Evolutionary conservation across 139 green algal species (phyloP).

Genomic region (Closterium sp.): DNA sequence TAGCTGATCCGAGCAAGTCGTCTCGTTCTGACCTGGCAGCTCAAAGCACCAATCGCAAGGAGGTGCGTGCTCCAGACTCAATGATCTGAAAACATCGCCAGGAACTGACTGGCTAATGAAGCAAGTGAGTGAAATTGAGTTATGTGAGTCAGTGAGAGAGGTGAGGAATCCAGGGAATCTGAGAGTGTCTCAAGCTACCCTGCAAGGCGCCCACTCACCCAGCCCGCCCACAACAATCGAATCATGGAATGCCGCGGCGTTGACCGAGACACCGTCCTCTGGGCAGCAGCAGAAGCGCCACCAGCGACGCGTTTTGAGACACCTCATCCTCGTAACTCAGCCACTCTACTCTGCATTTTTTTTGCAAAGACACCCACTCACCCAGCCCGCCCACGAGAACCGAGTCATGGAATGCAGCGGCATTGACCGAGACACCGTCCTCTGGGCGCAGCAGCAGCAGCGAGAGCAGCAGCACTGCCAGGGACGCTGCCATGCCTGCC

Average conservation of each 20-base stretch:
- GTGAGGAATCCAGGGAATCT: too few relatives aligned
- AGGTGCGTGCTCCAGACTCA: too few relatives aligned
- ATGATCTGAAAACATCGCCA: too few relatives aligned
- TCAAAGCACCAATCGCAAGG: too few relatives aligned
- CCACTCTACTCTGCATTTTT: too few relatives aligned
- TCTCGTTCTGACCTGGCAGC: too few relatives aligned
- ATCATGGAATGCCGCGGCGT: conserved; percentile 41
- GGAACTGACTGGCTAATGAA: too few relatives aligned
- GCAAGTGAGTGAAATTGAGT: too few relatives aligned
- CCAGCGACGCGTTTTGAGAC: background rate
- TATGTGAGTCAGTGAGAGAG: too few relatives aligned
- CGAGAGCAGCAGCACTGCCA: conserved; percentile 7
- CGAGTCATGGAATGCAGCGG: conserved; percentile 43
- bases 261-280: conserved; percentile 12
- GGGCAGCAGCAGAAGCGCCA: conserved; percentile 3
- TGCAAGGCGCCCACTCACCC: background rate
- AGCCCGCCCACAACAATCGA: conserved; percentile 38
- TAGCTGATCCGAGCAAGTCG: too few relatives aligned
- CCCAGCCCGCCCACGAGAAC: conserved; percentile 36
- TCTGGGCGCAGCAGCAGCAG: conserved; percentile 24
- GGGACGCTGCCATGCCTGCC: conserved; percentile 1
- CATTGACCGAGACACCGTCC: conserved; percentile 15
- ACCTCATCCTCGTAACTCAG: too few relatives aligned
- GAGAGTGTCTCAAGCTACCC: too few relatives aligned
- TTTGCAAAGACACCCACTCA: conserved; percentile 4